Evolutionary conservation across 2,329 filamentous ascomycete genomes (phyloP).

Genomic region (Gaeumannomyces tritici): DNA sequence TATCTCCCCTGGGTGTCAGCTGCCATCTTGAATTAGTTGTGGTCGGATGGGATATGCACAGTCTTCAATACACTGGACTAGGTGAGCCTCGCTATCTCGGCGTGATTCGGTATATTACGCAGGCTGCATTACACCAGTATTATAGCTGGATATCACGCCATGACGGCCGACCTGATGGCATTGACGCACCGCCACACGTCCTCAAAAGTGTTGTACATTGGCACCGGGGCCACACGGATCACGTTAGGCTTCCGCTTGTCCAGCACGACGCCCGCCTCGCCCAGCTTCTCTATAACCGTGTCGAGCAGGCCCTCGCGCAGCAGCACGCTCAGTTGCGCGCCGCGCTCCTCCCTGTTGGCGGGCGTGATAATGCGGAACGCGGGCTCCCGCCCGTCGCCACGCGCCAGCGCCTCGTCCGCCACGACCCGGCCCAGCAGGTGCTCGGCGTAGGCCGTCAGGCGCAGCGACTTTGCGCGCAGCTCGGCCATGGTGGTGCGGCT

Average conservation of each 20-base stretch:
- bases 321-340: slow-evolving; percentile 70
- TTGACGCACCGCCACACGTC: slow-evolving; percentile 43
- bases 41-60: no score
- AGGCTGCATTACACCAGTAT: no score
- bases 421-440: slow-evolving; percentile 44
- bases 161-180: slow-evolving; percentile 5
- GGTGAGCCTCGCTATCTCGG: no score
- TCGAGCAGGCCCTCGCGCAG: slow-evolving; percentile 62
- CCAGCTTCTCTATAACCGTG: slow-evolving; percentile 51
- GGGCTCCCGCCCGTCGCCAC: slow-evolving; percentile 13
- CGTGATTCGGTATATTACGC: no score
- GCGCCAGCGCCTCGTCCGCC: slow-evolving; percentile 17
- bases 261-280: slow-evolving; percentile 61
- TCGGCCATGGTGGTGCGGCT: slow-evolving; percentile 58
- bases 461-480: slow-evolving; percentile 61
- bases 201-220: slow-evolving; percentile 71
- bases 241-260: slow-evolving; percentile 83
- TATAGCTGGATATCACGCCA: not conserved
- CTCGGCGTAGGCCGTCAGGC: slow-evolving; percentile 70
- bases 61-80: no score
- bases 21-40: no score
- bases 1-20: no score
- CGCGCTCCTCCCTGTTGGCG: slow-evolving; percentile 54
- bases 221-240: slow-evolving; percentile 72
- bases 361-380: slow-evolving; percentile 62